Evolutionary conservation across 2,329 filamentous ascomycete species (phyloP), one percentile per base, ranked within the genome.

Genomic region (Alternaria solani): DNA sequence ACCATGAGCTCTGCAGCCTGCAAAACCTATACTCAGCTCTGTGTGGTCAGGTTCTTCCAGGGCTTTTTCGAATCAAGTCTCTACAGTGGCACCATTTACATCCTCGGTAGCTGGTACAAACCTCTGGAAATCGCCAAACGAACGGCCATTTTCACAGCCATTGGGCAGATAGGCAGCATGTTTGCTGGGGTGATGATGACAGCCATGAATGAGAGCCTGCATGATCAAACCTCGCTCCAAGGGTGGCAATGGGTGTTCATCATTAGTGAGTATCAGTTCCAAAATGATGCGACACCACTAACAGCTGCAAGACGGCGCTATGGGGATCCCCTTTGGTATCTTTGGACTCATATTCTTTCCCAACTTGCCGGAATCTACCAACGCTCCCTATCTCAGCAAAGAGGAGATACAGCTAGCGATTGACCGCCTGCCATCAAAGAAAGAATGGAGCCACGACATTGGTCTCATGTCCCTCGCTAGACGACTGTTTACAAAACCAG

Each of bases 151-250:
- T 75, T 75, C 41, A 75, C 72, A 9, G 71, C 72, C 4, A 65
- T 71, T 8, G 72, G 71, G 0, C 72, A 73, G 30, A 72, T 72
- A 8, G 72, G 72, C 14, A 75, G 70, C 39, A 75, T 75, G 72
- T 74, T 73, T 26, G 71, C 72, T 32, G 71, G 72, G 26, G 66
- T 72, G 9, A 74, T 75, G 72, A 75, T 74, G 72, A 75, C 72
- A n/a, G 70, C 72, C 4, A 72, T 74, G 64, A 72, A 74, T 23
- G 43, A 70, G 39, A 62, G 67, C n/a, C 58, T 75, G 39, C 61
- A 73, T 30, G 63, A 52, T 0, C 59, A 67, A 26, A 65, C 53
- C 3, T 63, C 66, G 14, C 66, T 75, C 12, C 57, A 64, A 34
- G 71, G 70, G 5, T 75, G 71, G 72, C 71, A 72, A 36, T 75